Conservation (phyloP, 106 monocot genomes). For the Acorus calamus region DNA sequence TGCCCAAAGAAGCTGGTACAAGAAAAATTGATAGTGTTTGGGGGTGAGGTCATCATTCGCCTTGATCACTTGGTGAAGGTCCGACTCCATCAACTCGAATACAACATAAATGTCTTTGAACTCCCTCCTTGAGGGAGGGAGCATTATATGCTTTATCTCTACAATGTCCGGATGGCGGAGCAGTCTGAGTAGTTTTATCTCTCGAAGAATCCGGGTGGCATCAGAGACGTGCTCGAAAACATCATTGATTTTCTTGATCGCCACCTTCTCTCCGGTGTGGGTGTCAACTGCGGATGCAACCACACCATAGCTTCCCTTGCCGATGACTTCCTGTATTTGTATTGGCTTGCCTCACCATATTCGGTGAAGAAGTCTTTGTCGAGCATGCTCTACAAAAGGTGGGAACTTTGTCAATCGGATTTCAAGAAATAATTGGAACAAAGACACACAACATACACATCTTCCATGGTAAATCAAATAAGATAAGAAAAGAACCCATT, state of each 20-base stretch:
- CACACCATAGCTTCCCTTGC: conserved; percentile 73
- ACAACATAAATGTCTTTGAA: conserved; percentile 21
- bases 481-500: too few relatives aligned
- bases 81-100: conserved; percentile 62
- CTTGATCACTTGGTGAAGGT: conserved; percentile 72
- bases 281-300: conserved; percentile 60
- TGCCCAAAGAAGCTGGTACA: conserved; percentile 62
- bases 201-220: too few relatives aligned
- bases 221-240: too few relatives aligned
- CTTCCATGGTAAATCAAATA: too few relatives aligned
- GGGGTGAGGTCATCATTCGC: conserved; percentile 68
- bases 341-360: conserved; percentile 61
- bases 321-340: conserved; percentile 63
- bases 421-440: too few relatives aligned
- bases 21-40: conserved; percentile 58
- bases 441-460: too few relatives aligned
- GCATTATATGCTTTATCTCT: conserved; percentile 72
- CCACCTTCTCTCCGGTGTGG: conserved; percentile 13
- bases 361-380: conserved; percentile 65
- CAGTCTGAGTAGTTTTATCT: too few relatives aligned
- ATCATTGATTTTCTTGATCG: too few relatives aligned
- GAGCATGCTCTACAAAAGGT: conserved; percentile 15
- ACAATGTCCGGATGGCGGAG: conserved; percentile 53
- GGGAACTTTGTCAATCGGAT: too few relatives aligned
- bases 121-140: conserved; percentile 60